Conservation (phyloP, 2,329 filamentous ascomycete genomes). For the Trichoderma simmonsii region DNA sequence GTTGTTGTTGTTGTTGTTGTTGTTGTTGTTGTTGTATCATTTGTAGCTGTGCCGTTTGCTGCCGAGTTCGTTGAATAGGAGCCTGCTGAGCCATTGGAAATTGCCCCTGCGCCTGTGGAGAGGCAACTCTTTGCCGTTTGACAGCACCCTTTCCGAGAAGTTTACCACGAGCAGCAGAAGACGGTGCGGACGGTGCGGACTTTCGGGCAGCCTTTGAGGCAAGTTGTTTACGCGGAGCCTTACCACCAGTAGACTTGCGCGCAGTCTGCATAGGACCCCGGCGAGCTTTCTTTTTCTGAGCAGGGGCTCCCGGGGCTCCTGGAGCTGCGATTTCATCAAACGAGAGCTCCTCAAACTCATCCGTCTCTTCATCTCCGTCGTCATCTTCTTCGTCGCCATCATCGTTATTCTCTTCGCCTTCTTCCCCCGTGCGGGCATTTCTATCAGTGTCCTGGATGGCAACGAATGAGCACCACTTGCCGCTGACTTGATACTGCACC, state of each 20-base stretch:
- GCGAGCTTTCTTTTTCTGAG: not conserved
- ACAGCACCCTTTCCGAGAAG: too few species aligned
- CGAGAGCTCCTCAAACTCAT: not conserved
- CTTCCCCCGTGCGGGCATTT: not conserved
- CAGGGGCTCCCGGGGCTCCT: not conserved
- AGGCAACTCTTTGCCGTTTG: not conserved
- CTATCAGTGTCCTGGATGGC: constrained; percentile 51
- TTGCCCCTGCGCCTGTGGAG: not conserved
- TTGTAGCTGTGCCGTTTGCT: too few species aligned
- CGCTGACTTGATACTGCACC: constrained; percentile 61
- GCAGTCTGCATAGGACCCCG: not conserved
- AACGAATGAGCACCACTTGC: constrained; percentile 71
- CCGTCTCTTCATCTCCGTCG: not conserved
- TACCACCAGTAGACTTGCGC: not conserved
- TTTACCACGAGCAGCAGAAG: too few species aligned
- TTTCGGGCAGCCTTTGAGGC: not conserved
- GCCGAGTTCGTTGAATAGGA: too few species aligned
- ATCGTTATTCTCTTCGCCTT: not conserved
- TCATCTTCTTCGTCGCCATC: not conserved
- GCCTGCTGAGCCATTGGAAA: not conserved
- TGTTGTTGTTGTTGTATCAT: too few species aligned
- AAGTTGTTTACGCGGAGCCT: not conserved
- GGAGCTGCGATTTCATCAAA: not conserved
- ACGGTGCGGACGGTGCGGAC: not conserved
- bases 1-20: too few species aligned